Evolutionary conservation across 2,329 filamentous ascomycete species (phyloP), one percentile per base, ranked within the genome.

Genomic region (Akanthomyces dipterigenus): DNA sequence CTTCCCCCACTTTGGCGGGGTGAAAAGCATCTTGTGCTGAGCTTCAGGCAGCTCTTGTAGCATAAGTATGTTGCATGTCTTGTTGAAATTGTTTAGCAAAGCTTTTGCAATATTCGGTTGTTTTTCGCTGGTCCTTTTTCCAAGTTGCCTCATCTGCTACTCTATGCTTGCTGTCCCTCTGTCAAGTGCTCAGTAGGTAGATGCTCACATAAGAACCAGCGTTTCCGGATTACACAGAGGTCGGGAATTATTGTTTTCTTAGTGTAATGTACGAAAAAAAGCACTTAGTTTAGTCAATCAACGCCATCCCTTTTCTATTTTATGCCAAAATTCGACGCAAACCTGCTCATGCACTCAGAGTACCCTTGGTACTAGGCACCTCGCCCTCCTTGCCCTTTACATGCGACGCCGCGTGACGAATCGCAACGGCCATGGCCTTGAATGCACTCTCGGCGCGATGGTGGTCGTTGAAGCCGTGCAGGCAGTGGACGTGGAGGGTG

Each of bases 361-460:
- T 96, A 12, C 93, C 93, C 83, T 98, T 98, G 9, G 93, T 98
- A 78, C 93, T 97, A 58, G 93, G 90, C 28, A 98, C 87, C 80
- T 99, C 95, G 3, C 91, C 92, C 76, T 96, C 92, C 72, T 89
- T 88, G 12, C 91, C 91, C 46, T 85, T 84, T 36, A 93, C 86
- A 67, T 86, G 82, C 55, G 83, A 82, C 54, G 88, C 93, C 11
- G 95, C 95, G 74, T 84, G 83, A 68, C 88, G 83, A 60, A 96
- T 82, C 8, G 95, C 95, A 49, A 97, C 86, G 0, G 95, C 95
- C 67, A 98, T 76, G 51, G 95, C 95, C 83, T 99, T 99, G 77
- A 99, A 97, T 18, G 93, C 95, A 73, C 90, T 95, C 84, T 98
- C 95, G 11, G 95, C 93, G 62, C 93, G 82, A 78, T 98, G 95